phyloP scores from a whole-genome alignment of 2,329 filamentous ascomycete species.

The Pestalotiopsis sp. region DNA sequence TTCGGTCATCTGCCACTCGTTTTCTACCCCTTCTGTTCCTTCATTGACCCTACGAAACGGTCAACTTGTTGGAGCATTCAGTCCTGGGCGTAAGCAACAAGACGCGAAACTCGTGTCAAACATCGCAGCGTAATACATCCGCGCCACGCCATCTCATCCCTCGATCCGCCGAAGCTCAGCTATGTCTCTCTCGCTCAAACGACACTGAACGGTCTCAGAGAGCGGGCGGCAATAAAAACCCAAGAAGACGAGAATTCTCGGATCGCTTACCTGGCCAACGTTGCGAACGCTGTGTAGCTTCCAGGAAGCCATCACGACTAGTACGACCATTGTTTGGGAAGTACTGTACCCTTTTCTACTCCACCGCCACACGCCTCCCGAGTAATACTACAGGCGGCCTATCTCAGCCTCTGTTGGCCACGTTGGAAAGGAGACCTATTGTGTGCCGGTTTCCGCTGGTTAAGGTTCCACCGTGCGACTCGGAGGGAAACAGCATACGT shows the following conservation, averaged over 20 bases:
- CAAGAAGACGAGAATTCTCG: neutral
- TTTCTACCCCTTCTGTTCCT: neutral
- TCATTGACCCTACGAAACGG: neutral
- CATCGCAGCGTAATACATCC: neutral
- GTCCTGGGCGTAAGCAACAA: neutral
- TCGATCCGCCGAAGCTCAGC: neutral
- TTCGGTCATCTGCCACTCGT: slow-evolving; percentile 4
- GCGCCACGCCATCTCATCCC: neutral
- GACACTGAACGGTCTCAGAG: neutral
- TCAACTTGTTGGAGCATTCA: neutral
- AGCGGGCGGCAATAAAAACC: neutral
- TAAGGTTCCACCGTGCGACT: neutral
- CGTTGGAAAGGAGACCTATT: neutral
- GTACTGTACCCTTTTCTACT: neutral
- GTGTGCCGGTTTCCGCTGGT: neutral
- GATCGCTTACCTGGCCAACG: neutral
- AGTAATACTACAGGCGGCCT: neutral
- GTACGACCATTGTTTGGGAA: neutral
- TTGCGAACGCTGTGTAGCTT: neutral
- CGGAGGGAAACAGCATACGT: neutral
- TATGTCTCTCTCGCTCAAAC: slow-evolving; percentile 5
- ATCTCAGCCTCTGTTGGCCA: slow-evolving; percentile 2
- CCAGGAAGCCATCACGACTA: neutral
- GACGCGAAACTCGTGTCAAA: slow-evolving; percentile 5
- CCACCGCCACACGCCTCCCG: neutral